Percentiles rank a stretch among this genome's conserved stretches.
Evolutionary conservation across 2,329 filamentous ascomycete species (phyloP).

Genomic region (Fulvia fulva): DNA sequence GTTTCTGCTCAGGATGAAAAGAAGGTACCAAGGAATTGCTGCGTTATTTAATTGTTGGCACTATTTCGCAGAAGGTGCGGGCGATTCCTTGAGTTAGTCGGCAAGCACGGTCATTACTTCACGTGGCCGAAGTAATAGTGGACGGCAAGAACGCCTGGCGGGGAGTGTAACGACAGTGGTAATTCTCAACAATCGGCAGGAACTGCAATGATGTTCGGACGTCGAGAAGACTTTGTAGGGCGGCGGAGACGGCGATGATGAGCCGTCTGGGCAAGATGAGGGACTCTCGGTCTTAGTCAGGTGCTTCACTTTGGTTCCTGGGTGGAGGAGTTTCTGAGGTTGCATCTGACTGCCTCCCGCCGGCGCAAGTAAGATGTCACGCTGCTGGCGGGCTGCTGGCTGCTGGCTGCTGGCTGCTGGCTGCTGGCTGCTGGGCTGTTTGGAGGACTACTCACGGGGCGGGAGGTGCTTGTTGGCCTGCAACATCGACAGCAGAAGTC

Average conservation of each 20-base stretch:
- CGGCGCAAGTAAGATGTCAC: not conserved
- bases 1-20: not conserved
- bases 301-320: not conserved
- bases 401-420: too few species aligned
- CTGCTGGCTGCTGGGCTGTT: not conserved
- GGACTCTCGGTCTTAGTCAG: not conserved
- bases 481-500: not conserved
- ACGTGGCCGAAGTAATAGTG: not conserved
- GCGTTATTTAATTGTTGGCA: not conserved
- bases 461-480: not conserved
- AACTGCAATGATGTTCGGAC: not conserved
- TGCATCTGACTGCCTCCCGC: not conserved
- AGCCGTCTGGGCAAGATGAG: slow-evolving; percentile 1
- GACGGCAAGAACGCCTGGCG: not conserved
- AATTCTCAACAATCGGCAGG: not conserved
- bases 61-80: not conserved
- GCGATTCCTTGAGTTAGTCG: not conserved
- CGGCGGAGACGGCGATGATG: not conserved
- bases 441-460: not conserved
- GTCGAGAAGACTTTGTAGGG: not conserved
- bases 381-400: not conserved
- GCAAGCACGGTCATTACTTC: not conserved
- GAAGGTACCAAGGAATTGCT: not conserved
- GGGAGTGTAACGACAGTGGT: not conserved
- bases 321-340: not conserved